These are phyloP conservation scores for Ophiocordyceps robertsii DNA, from an alignment of 2,329 filamentous ascomycete species.

Conservation along the genomic window DNA sequence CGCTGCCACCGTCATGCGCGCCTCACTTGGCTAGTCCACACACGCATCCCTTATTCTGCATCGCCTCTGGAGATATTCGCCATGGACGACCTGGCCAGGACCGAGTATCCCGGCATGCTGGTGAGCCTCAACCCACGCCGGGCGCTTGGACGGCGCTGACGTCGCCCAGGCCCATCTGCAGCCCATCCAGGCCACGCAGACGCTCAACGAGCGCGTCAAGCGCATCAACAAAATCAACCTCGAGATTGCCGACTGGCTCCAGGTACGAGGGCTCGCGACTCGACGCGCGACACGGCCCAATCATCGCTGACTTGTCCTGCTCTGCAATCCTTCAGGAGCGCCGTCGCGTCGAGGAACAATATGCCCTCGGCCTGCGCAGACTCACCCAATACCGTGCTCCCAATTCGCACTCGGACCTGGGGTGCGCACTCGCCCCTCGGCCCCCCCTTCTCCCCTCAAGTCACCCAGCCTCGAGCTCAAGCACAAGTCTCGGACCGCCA, in stretches of 20 bases:
- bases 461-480: background rate
- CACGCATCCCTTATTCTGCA: conserved; percentile 5
- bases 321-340: conserved; percentile 53
- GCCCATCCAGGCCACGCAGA: conserved; percentile 66
- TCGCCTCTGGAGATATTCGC: conserved; percentile 16
- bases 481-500: no score
- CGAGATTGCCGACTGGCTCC: conserved; percentile 93
- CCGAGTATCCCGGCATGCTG: conserved; percentile 91
- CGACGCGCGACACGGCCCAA: background rate
- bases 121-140: conserved; percentile 37
- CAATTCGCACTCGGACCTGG: conserved; percentile 67
- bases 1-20: conserved; percentile 7
- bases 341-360: conserved; percentile 79
- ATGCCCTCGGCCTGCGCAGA: conserved; percentile 70
- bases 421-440: conserved; percentile 42
- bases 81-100: conserved; percentile 68
- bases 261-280: conserved; percentile 43
- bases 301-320: background rate
- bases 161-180: conserved; percentile 57
- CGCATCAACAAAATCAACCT: conserved; percentile 75
- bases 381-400: conserved; percentile 62
- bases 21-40: conserved; percentile 4
- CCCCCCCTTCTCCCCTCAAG: background rate
- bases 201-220: conserved; percentile 77
- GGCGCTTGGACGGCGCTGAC: no score